phyloP scores from a whole-genome alignment of 768 basidiomycete species.

The Termitomyces sp. region DNA sequence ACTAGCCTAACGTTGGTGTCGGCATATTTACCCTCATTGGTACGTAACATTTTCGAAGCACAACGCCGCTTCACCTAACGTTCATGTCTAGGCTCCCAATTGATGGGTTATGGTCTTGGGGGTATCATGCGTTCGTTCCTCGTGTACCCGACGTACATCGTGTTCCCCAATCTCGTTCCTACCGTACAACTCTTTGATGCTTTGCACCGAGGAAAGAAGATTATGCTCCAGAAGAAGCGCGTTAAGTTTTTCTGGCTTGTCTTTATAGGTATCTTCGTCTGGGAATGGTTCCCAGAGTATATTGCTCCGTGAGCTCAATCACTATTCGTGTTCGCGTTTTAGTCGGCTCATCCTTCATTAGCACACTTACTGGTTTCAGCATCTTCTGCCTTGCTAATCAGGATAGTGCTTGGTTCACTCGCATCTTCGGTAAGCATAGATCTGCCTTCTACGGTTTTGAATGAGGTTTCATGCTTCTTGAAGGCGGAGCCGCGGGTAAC shows the following conservation, averaged over 20 bases:
- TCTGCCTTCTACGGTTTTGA: background rate
- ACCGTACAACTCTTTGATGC: slow-evolving; percentile 40
- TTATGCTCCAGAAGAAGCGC: slow-evolving; percentile 44
- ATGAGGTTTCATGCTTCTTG: background rate
- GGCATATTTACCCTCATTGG: slow-evolving; percentile 10
- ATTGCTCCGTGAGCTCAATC: slow-evolving; percentile 30
- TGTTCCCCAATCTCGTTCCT: slow-evolving; percentile 38
- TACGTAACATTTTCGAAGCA: background rate
- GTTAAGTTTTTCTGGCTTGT: slow-evolving; percentile 55
- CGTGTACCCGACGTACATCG: slow-evolving; percentile 43
- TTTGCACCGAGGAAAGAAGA: slow-evolving; percentile 38
- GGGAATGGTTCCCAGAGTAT: slow-evolving; percentile 55
- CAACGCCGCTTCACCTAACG: background rate
- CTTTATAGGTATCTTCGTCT: slow-evolving; percentile 50
- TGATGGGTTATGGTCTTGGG: slow-evolving; percentile 34
- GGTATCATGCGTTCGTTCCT: slow-evolving; percentile 37
- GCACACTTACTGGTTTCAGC: slow-evolving; percentile 56
- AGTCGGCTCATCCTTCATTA: slow-evolving; percentile 3
- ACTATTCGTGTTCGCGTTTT: background rate
- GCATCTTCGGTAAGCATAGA: slow-evolving; percentile 10
- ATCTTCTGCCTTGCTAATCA: slow-evolving; percentile 52
- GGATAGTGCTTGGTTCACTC: slow-evolving; percentile 30
- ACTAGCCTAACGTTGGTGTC: slow-evolving; percentile 29
- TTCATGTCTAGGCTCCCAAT: slow-evolving; percentile 24
- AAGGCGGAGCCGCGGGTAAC: slow-evolving; percentile 54